Evolutionary conservation across 1,284 basidiomycete species (phyloP).

Genomic region (Porogramme epimiltina): DNA sequence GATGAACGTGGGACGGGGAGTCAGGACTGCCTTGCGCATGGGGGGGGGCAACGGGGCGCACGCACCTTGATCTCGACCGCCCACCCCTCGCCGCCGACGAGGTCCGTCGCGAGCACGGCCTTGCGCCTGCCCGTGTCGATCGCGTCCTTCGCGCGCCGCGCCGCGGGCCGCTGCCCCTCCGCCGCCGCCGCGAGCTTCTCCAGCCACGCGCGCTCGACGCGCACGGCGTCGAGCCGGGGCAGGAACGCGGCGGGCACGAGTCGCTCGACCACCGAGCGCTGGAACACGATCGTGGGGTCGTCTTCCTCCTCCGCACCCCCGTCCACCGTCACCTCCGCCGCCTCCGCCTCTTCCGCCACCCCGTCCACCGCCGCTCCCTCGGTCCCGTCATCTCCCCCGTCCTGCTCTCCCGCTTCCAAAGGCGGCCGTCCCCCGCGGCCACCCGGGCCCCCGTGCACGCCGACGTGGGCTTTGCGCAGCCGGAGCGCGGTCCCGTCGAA

Average conservation of each 20-base stretch:
- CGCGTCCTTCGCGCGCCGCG: constrained; percentile 53
- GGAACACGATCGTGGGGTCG: constrained; percentile 65
- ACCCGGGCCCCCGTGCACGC: too few relatives aligned
- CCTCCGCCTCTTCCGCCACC: background rate
- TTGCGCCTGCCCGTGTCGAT: constrained; percentile 59
- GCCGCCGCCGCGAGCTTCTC: constrained; percentile 47
- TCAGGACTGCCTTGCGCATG: too few relatives aligned
- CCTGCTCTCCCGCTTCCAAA: too few relatives aligned
- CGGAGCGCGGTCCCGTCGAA: constrained; percentile 74
- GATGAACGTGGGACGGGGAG: too few relatives aligned
- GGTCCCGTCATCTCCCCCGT: too few relatives aligned
- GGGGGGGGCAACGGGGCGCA: background rate
- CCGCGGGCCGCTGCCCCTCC: constrained; percentile 54
- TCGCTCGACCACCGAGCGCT: constrained; percentile 56
- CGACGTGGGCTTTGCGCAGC: constrained; percentile 79
- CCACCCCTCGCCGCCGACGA: constrained; percentile 61
- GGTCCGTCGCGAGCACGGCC: constrained; percentile 74
- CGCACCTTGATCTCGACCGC: constrained; percentile 87
- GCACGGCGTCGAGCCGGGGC: constrained; percentile 53
- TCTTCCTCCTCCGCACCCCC: constrained; percentile 52
- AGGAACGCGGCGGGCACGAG: constrained; percentile 63
- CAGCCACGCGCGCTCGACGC: constrained; percentile 66
- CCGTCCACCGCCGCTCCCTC: too few relatives aligned
- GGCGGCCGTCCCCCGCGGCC: background rate
- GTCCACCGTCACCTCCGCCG: constrained; percentile 1